These are phyloP conservation scores for Magnusiomyces suaveolens DNA, from an alignment of 1,139 yeast genomes.

Conservation along the genomic window DNA sequence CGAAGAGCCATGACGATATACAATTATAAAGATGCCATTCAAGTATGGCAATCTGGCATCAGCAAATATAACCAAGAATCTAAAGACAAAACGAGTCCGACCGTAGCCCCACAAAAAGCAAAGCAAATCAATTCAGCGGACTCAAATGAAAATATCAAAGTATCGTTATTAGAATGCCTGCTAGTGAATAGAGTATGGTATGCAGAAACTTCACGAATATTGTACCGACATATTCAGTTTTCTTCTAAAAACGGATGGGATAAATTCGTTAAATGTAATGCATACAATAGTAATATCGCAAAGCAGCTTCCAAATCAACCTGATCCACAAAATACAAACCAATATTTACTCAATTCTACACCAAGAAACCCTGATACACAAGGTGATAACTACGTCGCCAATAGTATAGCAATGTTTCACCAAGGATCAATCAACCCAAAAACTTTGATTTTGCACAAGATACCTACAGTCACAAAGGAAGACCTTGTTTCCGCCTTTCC, in stretches of 20 bases:
- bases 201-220: slow-evolving; percentile 43
- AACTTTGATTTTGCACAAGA: slow-evolving; percentile 44
- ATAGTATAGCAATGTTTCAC: not conserved
- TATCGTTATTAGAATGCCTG: slow-evolving; percentile 37
- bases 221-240: slow-evolving; percentile 50
- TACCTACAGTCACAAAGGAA: slow-evolving; percentile 37
- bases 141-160: not conserved
- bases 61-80: not conserved
- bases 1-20: slow-evolving; percentile 51
- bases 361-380: no score
- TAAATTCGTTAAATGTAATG: slow-evolving; percentile 31
- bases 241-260: slow-evolving; percentile 40
- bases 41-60: slow-evolving; percentile 37
- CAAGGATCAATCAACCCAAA: slow-evolving; percentile 21
- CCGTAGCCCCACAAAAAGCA: not conserved
- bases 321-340: not conserved
- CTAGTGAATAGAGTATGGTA: slow-evolving; percentile 62
- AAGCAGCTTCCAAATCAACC: not conserved
- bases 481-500: slow-evolving; percentile 37
- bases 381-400: not conserved
- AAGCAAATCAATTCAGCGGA: not conserved
- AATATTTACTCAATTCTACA: not conserved
- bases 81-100: not conserved
- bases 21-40: slow-evolving; percentile 38
- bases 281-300: not conserved